These are phyloP conservation scores for Scopulariopsis brevicaulis DNA, from an alignment of 2,329 filamentous ascomycete genomes.

Conservation along the genomic window DNA sequence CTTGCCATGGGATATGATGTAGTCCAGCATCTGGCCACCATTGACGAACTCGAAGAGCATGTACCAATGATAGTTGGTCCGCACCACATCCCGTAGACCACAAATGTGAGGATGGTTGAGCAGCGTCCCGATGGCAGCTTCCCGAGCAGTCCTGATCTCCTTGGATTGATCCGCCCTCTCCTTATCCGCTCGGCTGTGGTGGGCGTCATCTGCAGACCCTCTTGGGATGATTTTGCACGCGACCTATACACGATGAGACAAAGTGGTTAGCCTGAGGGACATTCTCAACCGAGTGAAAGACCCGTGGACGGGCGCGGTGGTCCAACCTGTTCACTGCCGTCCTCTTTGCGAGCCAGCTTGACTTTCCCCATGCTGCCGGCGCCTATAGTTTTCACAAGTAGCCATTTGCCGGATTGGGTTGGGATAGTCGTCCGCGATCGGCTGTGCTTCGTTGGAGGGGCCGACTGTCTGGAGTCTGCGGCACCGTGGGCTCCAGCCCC, in stretches of 20 bases:
- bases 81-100: slow-evolving; percentile 86
- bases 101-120: slow-evolving; percentile 94
- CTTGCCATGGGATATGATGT: slow-evolving; percentile 96
- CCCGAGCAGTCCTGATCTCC: slow-evolving; percentile 86
- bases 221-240: slow-evolving; percentile 96
- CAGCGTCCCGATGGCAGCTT: slow-evolving; percentile 91
- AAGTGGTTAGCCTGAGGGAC: not conserved
- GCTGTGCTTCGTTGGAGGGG: slow-evolving; percentile 26
- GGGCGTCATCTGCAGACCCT: slow-evolving; percentile 78
- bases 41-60: slow-evolving; percentile 99
- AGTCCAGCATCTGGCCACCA: slow-evolving; percentile 97
- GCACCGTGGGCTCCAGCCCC: not conserved
- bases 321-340: slow-evolving; percentile 75
- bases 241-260: slow-evolving; percentile 41
- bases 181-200: slow-evolving; percentile 57
- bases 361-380: slow-evolving; percentile 99
- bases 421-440: slow-evolving; percentile 72
- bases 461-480: not conserved
- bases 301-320: not conserved
- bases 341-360: slow-evolving; percentile 83
- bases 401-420: slow-evolving; percentile 85
- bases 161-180: slow-evolving; percentile 93
- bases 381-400: slow-evolving; percentile 91
- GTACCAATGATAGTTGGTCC: slow-evolving; percentile 98
- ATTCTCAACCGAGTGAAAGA: not conserved